Evolutionary conservation across 2,329 filamentous ascomycete genomes (phyloP).

Genomic region (Diaporthe citri): DNA sequence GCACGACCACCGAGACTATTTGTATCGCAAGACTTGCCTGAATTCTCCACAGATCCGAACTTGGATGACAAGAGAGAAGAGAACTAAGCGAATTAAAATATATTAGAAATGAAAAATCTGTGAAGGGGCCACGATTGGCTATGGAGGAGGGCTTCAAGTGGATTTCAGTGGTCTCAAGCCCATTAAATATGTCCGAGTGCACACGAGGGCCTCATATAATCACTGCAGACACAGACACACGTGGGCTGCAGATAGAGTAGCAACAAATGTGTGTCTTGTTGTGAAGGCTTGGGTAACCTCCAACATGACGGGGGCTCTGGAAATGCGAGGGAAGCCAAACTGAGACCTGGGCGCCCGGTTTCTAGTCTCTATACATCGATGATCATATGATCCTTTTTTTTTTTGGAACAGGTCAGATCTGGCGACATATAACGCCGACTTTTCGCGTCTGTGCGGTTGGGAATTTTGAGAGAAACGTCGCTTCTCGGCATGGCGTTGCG

Average conservation of each 20-base stretch:
- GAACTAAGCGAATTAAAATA: no score
- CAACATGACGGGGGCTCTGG: background rate
- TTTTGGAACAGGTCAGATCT: background rate
- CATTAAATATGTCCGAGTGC: background rate
- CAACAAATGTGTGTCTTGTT: background rate
- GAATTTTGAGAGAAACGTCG: background rate
- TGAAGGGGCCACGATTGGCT: no score
- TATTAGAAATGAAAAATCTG: no score
- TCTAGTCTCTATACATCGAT: background rate
- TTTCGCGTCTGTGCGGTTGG: background rate
- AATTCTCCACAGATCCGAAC: no score
- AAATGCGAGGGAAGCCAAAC: background rate
- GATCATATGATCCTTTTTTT: background rate
- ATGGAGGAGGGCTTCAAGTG: no score
- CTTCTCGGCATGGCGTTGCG: background rate
- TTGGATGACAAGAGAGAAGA: no score
- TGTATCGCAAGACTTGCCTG: no score
- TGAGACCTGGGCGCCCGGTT: background rate
- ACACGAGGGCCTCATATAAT: background rate
- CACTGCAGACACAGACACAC: background rate
- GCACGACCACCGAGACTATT: no score
- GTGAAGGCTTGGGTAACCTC: background rate
- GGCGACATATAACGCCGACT: background rate
- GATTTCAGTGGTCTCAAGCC: no score
- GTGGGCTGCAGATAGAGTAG: background rate